These are phyloP conservation scores for Penicillium atrosanguineum DNA, from an alignment of 495 filamentous ascomycete genomes.

Conservation along the genomic window DNA sequence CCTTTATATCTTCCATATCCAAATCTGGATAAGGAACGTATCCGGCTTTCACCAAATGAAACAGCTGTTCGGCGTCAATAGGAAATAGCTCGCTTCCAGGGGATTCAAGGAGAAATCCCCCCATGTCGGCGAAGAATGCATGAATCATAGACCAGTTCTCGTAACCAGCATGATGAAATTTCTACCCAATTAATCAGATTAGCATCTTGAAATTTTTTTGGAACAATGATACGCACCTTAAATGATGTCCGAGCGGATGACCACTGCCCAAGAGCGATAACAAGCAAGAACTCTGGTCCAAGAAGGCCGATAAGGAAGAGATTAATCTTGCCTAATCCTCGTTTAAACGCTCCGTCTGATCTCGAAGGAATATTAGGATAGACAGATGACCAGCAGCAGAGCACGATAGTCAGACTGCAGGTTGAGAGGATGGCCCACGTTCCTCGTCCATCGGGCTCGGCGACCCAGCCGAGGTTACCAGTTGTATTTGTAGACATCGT, in stretches of 20 bases:
- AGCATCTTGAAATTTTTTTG: neutral
- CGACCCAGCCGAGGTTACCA: conserved; percentile 21
- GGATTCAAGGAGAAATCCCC: conserved; percentile 31
- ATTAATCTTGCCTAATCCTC: conserved; percentile 22
- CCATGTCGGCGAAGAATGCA: conserved; percentile 41
- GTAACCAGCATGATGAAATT: conserved; percentile 16
- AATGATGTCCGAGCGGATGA: conserved; percentile 29
- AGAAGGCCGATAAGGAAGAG: conserved; percentile 26
- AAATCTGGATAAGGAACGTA: conserved; percentile 23
- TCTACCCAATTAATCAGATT: conserved; percentile 1
- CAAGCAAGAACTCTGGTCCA: conserved; percentile 35
- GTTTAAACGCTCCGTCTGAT: conserved; percentile 5
- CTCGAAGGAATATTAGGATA: conserved; percentile 27
- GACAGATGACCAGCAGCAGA: conserved; percentile 31
- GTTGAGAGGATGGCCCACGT: conserved; percentile 29
- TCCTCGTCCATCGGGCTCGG: conserved; percentile 30
- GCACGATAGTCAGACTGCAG: conserved; percentile 30
- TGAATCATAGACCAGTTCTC: conserved; percentile 35
- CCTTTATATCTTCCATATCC: conserved; percentile 26
- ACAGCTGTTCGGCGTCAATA: conserved; percentile 10
- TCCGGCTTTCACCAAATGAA: neutral
- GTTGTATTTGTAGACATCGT: neutral
- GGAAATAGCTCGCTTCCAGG: conserved; percentile 13
- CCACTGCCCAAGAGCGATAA: conserved; percentile 33
- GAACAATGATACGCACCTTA: conserved; percentile 7